Evolutionary conservation across 1,139 yeast species (phyloP).

Genomic region (Geotrichum macrosporum): DNA sequence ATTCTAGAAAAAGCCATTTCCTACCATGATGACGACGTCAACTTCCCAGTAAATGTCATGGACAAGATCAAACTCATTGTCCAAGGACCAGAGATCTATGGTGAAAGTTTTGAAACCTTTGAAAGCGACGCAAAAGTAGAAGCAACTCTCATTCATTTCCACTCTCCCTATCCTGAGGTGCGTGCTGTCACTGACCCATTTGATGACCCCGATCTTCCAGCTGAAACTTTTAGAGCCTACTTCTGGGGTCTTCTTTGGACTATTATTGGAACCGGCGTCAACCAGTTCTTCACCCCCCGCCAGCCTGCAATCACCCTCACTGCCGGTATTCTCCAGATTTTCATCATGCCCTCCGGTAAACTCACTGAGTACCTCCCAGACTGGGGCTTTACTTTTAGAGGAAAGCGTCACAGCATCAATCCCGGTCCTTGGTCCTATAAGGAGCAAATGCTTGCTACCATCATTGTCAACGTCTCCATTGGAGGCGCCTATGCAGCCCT

Average conservation of each 20-base stretch:
- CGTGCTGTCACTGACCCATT: constrained; percentile 46
- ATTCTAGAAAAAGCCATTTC: constrained; percentile 42
- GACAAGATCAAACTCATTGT: constrained; percentile 33
- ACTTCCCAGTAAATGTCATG: constrained; percentile 41
- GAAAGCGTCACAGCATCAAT: constrained; percentile 43
- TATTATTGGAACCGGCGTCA: constrained; percentile 52
- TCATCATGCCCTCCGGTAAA: constrained; percentile 53
- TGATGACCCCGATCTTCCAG: constrained; percentile 43
- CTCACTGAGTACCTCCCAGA: constrained; percentile 43
- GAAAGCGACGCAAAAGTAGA: constrained; percentile 39
- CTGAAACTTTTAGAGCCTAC: constrained; percentile 53
- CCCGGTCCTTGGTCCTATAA: constrained; percentile 64
- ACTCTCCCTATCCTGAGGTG: constrained; percentile 51
- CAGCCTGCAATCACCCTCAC: constrained; percentile 46
- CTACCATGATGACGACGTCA: constrained; percentile 36
- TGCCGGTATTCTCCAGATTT: constrained; percentile 50
- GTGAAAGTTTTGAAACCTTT: constrained; percentile 18
- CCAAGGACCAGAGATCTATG: constrained; percentile 25
- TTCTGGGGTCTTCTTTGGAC: constrained; percentile 53
- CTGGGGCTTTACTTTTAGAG: constrained; percentile 43
- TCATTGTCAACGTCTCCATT: constrained; percentile 26
- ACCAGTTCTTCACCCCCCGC: constrained; percentile 55
- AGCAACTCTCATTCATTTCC: constrained; percentile 43
- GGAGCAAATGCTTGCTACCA: constrained; percentile 61
- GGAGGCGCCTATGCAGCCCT: constrained; percentile 37